Evolutionary conservation across 2,329 filamentous ascomycete genomes (phyloP), one percentile per base, ranked within the genome.

Genomic region (Verticillium tricorpus): DNA sequence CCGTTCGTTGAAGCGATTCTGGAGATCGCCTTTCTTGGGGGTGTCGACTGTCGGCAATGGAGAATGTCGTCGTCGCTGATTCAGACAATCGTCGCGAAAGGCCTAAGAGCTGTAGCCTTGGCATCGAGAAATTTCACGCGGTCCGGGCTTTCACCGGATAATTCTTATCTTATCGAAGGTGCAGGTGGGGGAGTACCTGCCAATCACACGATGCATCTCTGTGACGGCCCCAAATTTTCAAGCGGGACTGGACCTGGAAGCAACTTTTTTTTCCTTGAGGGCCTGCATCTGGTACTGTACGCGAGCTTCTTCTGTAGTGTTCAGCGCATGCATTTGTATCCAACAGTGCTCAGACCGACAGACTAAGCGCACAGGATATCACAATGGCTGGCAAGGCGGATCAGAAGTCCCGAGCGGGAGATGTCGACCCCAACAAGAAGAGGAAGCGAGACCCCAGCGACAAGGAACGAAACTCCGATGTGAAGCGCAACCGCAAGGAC

Each of bases 391-490:
- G 73, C 56, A 67, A 67, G 40, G 74, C 74, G 62, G 69, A 63
- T 56, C 65, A 69, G 31, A 72, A 69, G 65, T 67, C 67, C 57
- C 72, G 70, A 70, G 45, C 45, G 45, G 45, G n/a, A 52, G 73
- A 78, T 54, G 72, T 74, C 63, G 72, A 71, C 63, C 73, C 71
- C 56, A 80, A 45, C 19, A 52, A 78, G 66, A 83, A 83, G 71
- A 74, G 80, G 55, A 83, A 83, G 72, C 71, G 78, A 66, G 79
- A 81, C 56, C 65, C 72, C 40, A 74, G 73, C 62, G 80, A 82
- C 60, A 70, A 72, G 61, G 75, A 76, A 57, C 72, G 72, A 58
- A 74, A 73, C 60, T 72, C 79, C 57, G 79, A 80, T 69, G 72
- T 76, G 65, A 78, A 74, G 63, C 74, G 74, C 40, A 67, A 71